phyloP scores from a whole-genome alignment of 805 yeast species.

The Grigorovia humatica region DNA sequence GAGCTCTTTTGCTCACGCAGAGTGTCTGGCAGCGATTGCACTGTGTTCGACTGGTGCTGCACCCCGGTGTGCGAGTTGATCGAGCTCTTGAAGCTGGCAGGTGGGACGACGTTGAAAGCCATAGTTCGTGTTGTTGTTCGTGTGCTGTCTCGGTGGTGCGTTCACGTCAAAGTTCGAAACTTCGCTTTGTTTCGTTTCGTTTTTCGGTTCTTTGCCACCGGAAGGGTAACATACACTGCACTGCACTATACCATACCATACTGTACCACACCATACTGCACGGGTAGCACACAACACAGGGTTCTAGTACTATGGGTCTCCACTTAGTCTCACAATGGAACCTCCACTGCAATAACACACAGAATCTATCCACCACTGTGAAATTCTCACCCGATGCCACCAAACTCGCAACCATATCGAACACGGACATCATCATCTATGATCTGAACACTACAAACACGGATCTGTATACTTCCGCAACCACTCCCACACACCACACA shows the following conservation, averaged over 20 bases:
- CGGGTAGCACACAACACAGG: too few species aligned
- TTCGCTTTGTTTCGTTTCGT: too few species aligned
- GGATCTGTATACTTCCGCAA: constrained; percentile 7
- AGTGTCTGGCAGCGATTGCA: constrained; percentile 62
- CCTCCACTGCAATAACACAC: neutral
- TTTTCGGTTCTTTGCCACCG: neutral
- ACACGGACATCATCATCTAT: constrained; percentile 42
- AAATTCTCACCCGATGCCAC: constrained; percentile 54
- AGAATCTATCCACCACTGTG: constrained; percentile 23
- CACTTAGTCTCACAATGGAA: neutral
- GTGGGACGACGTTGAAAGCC: constrained; percentile 43
- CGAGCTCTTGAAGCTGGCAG: constrained; percentile 32
- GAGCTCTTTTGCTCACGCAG: constrained; percentile 52
- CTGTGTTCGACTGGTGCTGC: constrained; percentile 41
- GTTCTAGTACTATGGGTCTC: neutral
- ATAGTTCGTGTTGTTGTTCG: constrained; percentile 7
- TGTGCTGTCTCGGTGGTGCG: neutral
- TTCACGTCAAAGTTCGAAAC: too few species aligned
- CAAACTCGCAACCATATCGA: constrained; percentile 34
- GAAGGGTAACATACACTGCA: neutral
- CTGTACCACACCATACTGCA: too few species aligned
- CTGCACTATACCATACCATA: neutral
- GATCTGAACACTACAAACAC: constrained; percentile 39
- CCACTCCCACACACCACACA: constrained; percentile 13
- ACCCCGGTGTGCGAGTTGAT: constrained; percentile 34